These are phyloP conservation scores for Lactarius quietus DNA, from an alignment of 768 basidiomycete genomes.

Conservation along the genomic window DNA sequence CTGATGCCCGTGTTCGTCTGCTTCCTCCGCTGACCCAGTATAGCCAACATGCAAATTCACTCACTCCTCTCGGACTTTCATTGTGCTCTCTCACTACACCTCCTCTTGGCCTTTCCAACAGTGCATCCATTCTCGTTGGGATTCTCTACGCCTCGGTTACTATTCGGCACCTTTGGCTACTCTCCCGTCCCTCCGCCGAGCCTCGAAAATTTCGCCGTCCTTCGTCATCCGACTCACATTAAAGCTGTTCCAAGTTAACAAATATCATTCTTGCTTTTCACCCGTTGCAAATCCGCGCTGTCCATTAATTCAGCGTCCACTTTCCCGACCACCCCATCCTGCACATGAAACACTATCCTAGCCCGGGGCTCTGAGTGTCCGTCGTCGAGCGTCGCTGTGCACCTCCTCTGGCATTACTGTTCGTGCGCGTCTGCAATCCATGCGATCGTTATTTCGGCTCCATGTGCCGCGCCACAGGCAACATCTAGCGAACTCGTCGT, in stretches of 20 bases:
- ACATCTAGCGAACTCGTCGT: neutral
- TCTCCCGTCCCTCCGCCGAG: neutral
- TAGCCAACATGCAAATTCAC: neutral
- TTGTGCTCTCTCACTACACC: neutral
- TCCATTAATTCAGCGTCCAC: neutral
- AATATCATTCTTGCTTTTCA: neutral
- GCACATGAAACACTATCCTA: neutral
- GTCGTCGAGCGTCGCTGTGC: neutral
- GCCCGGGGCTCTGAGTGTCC: neutral
- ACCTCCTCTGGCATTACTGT: neutral
- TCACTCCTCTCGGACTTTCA: no score
- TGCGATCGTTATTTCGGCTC: neutral
- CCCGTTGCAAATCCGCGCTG: neutral
- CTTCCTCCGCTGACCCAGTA: neutral
- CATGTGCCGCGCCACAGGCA: neutral
- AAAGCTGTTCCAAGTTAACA: neutral
- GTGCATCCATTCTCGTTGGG: neutral
- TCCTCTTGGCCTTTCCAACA: neutral
- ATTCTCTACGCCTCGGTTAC: neutral
- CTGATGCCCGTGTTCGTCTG: neutral
- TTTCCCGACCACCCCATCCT: neutral
- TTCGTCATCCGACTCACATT: neutral
- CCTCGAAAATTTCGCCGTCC: neutral
- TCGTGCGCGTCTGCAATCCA: neutral
- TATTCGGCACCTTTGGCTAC: no score